Base-by-base conservation (phyloP, 805 yeast species). In the Yueomyces sinensis region DNA sequence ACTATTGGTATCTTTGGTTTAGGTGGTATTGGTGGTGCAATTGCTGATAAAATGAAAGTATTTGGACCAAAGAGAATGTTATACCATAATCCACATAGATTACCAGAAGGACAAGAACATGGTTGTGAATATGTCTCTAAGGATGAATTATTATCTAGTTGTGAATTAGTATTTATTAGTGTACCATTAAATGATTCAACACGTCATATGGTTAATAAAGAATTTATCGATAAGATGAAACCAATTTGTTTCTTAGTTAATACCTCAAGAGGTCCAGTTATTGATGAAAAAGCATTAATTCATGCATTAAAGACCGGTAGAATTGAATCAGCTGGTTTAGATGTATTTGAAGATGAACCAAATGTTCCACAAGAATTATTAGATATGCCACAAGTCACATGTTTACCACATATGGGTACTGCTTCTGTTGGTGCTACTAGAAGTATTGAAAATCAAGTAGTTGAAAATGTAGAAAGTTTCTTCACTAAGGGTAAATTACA, bases 341-440 rank as follows among this genome's bases (percentile, higher is more conserved):
- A 82, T 47, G 93, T 82, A 20, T 75, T 76, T 53, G 87, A 80
- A 53, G 58, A 63, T 41, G 93, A 81, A 56, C 93, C 93, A 9
- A 50, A 72, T 41, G 79, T 74, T n/a, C 68, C 78, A 30, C 58
- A 67, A 49, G 86, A 79, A 40, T 60, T 81, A 41, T 57, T 68
- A 32, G 60, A 62, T 22, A 58, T 78, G 57, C 80, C 82, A 13
- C 77, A 78, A 42, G 82, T 76, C n/a, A 65, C 80, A 11, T 70
- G 82, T 25, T 62, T 82, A 43, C 96, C 96, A 13, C 96, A 86
- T 54, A 75, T 82, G 79, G 96, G 95, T 19, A 82, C 95, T 0
- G 75, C 74, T 52, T 65, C 89, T 4, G 58, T 59, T 34, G 93
- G 84, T 58, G 80, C 94, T 3, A 72, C 80, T 49, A 60, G 65